Evolutionary conservation across 2,329 filamentous ascomycete species (phyloP).

Genomic region (Trichothecium roseum): DNA sequence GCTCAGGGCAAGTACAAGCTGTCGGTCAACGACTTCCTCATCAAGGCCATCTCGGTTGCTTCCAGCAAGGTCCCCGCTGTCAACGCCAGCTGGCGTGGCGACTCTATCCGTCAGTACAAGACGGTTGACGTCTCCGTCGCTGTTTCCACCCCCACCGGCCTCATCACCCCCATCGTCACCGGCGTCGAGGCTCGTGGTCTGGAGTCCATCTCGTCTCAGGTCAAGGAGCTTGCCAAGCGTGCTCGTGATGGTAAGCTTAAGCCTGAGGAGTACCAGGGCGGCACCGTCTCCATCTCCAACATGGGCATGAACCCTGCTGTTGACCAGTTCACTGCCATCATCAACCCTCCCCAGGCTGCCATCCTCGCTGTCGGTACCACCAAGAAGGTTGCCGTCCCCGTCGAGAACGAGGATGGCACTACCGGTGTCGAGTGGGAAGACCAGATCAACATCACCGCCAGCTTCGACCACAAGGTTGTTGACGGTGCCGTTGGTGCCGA

Average conservation of each 20-base stretch:
- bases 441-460: constrained; percentile 87
- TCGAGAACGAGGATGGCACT: constrained; percentile 74
- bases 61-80: constrained; percentile 89
- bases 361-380: constrained; percentile 93
- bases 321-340: constrained; percentile 94
- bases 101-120: constrained; percentile 86
- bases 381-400: constrained; percentile 86
- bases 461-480: constrained; percentile 98
- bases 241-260: constrained; percentile 96
- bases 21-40: constrained; percentile 98
- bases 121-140: constrained; percentile 92
- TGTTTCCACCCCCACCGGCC: constrained; percentile 81
- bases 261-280: constrained; percentile 98
- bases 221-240: constrained; percentile 96
- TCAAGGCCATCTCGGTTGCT: constrained; percentile 87
- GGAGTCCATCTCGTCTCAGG: constrained; percentile 72
- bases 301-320: constrained; percentile 99
- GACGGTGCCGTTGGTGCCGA: constrained; percentile 94
- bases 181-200: constrained; percentile 80
- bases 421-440: constrained; percentile 80
- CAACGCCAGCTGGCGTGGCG: constrained; percentile 91
- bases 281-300: constrained; percentile 98
- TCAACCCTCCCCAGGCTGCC: constrained; percentile 95
- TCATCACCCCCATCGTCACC: constrained; percentile 96
- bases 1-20: constrained; percentile 95